phyloP scores from a whole-genome alignment of 495 filamentous ascomycete genomes.

The Podospora pseudopauciseta region DNA sequence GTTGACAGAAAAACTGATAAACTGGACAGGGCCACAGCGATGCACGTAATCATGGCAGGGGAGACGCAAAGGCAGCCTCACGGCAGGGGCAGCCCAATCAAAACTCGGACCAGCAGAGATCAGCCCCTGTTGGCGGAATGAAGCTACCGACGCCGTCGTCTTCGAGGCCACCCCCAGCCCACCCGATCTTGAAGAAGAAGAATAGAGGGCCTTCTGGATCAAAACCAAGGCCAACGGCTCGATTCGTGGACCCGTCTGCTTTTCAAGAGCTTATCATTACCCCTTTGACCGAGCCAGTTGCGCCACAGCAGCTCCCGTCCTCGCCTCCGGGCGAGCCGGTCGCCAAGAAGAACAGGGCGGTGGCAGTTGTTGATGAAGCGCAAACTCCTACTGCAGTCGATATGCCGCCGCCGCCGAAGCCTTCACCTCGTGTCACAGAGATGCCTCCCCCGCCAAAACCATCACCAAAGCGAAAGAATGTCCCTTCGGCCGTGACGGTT shows the following conservation, averaged over 20 bases:
- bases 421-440: conserved; percentile 7
- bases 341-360: background rate
- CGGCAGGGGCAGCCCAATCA: conserved; percentile 13
- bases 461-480: background rate
- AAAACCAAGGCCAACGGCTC: conserved; percentile 49
- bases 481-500: background rate
- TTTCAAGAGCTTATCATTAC: conserved; percentile 27
- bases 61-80: background rate
- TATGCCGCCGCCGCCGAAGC: conserved; percentile 14
- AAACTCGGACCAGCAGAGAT: conserved; percentile 3
- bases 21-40: background rate
- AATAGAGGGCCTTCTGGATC: conserved; percentile 47
- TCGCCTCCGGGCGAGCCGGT: background rate
- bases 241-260: conserved; percentile 47
- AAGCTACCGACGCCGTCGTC: conserved; percentile 33
- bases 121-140: conserved; percentile 8
- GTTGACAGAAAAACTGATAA: background rate
- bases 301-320: background rate
- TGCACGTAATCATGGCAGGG: background rate
- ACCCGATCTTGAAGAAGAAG: conserved; percentile 55
- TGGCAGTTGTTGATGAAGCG: background rate
- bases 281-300: background rate
- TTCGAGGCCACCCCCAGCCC: conserved; percentile 35
- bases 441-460: conserved; percentile 29
- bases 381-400: conserved; percentile 12